Conservation (phyloP, 768 basidiomycete species). For the Lentinula aciculospora region DNA sequence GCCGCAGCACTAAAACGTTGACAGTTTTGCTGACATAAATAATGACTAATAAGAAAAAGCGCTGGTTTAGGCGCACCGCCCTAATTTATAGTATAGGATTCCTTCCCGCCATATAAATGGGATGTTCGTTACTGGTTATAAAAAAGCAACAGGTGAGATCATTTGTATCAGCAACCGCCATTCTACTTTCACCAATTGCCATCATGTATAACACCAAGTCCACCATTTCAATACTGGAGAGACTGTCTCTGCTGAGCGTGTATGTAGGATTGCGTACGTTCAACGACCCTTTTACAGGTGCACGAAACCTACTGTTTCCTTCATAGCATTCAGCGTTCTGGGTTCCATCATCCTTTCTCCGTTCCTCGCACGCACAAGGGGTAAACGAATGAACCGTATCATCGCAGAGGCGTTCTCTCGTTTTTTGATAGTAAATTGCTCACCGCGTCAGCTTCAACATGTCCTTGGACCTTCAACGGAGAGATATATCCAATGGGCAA, state of each 20-base stretch:
- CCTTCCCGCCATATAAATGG: too few species aligned
- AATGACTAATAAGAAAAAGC: too few species aligned
- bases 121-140: too few species aligned
- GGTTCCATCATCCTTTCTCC: not conserved
- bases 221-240: not conserved
- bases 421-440: not conserved
- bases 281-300: not conserved
- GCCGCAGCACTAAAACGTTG: too few species aligned
- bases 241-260: not conserved
- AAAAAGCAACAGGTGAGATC: too few species aligned
- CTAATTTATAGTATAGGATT: too few species aligned
- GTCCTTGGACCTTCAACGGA: not conserved
- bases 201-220: not conserved
- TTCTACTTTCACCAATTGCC: too few species aligned
- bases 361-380: not conserved
- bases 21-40: too few species aligned
- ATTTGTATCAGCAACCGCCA: too few species aligned
- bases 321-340: not conserved
- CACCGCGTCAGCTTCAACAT: not conserved
- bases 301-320: too few species aligned
- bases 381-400: not conserved
- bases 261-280: not conserved
- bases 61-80: too few species aligned
- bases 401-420: not conserved
- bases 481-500: constrained; percentile 16